A percentile compares a stretch with the other conserved stretches of the same genome.
These are phyloP conservation scores for Brettanomyces custersianus DNA, from an alignment of 805 yeast genomes.

Conservation along the genomic window DNA sequence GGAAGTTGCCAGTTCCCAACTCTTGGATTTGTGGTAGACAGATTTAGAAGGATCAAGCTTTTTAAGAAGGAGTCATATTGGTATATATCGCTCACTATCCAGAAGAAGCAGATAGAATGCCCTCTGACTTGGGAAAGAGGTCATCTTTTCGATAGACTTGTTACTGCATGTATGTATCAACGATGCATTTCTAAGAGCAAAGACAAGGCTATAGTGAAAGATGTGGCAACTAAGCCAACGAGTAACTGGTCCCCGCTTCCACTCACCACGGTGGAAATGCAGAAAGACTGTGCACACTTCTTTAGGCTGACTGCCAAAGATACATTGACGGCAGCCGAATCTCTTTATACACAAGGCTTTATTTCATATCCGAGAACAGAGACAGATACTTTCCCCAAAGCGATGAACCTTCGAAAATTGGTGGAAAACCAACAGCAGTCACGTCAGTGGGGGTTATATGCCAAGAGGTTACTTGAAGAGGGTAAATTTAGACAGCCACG, in stretches of 20 bases:
- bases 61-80: constrained; percentile 78
- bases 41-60: constrained; percentile 64
- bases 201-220: constrained; percentile 41
- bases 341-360: constrained; percentile 75
- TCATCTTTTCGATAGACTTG: constrained; percentile 63
- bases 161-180: constrained; percentile 57
- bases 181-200: constrained; percentile 38
- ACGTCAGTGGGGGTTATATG: constrained; percentile 65
- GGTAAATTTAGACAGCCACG: constrained; percentile 59
- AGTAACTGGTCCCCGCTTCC: constrained; percentile 81
- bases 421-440: constrained; percentile 52
- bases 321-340: constrained; percentile 74
- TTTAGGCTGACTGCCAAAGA: constrained; percentile 75
- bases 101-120: constrained; percentile 32
- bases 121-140: constrained; percentile 65
- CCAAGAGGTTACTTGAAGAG: constrained; percentile 31
- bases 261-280: constrained; percentile 87
- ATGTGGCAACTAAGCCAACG: constrained; percentile 52
- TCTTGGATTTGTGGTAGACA: constrained; percentile 88
- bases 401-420: constrained; percentile 60
- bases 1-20: constrained; percentile 98
- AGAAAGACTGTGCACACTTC: constrained; percentile 69
- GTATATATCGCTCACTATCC: constrained; percentile 50
- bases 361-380: constrained; percentile 97
- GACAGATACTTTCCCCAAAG: constrained; percentile 75